Base-by-base conservation (phyloP, 2,329 filamentous ascomycete genomes). In the Ophiocordyceps australis region DNA sequence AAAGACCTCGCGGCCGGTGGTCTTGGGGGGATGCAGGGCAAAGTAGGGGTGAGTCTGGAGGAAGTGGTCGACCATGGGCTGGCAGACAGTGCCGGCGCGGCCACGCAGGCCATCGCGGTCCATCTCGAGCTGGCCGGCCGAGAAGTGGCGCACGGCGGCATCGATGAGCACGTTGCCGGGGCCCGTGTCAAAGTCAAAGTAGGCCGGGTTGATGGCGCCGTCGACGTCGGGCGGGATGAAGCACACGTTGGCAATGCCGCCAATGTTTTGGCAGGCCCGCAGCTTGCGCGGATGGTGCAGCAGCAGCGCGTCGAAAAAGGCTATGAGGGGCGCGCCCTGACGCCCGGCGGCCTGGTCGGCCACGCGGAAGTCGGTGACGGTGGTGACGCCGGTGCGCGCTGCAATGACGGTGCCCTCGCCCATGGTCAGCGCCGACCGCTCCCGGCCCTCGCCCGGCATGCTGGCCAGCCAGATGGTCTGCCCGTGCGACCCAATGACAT, bases 261-360 rank as follows among this genome's bases (percentile, higher is more conserved):
- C 64, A 28, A 73, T 70, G 37, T 71, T 70, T 38, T 72, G 62
- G 40, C 65, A 70, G 3, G 61, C 63, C 15, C 67, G 57, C 7
- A 67, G 46, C 41, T 65, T 68, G 4, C 45, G 59, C 0, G 65
- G 57, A 34, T 67, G 57, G 28, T 58, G 55, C 4, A 67, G 45
- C 2, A 64, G 32, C 4, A 62, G 38, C 0, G 53, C 48, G 28
- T 67, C 58, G 35, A 66, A 59, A 32, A 65, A 63, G 5, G 52
- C 56, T 30, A 59, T 54, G n/a, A 64, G 45, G 1, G 62, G 57
- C 8, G 58, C 54, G 5, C 55, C 57, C 32, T 62, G 59, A 19
- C 55, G 47, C 5, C 55, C 54, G 9, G 51, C 52, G 5, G 57
- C 55, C 37, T 57, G 53, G 28, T 65, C 60, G n/a, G 49, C 49